Evolutionary conservation across 208 protist genomes (phyloP).

Genomic region (Wallacemonas sp.): DNA sequence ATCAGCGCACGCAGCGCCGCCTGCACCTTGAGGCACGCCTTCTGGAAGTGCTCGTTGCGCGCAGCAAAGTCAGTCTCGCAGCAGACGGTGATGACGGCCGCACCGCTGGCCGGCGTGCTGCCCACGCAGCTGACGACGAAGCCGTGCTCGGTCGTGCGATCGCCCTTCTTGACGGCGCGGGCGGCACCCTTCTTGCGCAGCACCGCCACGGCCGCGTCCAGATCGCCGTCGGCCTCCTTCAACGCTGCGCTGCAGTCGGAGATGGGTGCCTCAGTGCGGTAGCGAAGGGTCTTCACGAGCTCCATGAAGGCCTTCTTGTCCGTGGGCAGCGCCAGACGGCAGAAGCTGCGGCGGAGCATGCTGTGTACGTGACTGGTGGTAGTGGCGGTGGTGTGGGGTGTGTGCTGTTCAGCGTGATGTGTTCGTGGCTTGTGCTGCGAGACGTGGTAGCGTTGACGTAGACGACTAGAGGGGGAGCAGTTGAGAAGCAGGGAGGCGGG

Average conservation of each 20-base stretch:
- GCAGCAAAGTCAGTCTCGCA: constrained; percentile 93
- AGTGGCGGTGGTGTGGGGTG: neutral
- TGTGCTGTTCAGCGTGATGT: too few species aligned
- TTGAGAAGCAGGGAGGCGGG: too few species aligned
- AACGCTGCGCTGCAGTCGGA: constrained; percentile 85
- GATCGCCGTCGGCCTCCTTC: constrained; percentile 71
- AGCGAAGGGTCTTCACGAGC: constrained; percentile 86
- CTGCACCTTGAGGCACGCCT: constrained; percentile 41
- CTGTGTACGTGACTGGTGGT: constrained; percentile 12
- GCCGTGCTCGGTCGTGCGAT: constrained; percentile 81
- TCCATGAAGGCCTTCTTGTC: constrained; percentile 85
- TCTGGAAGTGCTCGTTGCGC: constrained; percentile 79
- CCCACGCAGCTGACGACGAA: constrained; percentile 78
- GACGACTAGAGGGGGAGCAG: too few species aligned
- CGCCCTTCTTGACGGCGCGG: constrained; percentile 80
- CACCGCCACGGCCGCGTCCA: constrained; percentile 75
- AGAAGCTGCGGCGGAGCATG: constrained; percentile 49
- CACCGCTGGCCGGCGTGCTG: constrained; percentile 40
- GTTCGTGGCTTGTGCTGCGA: too few species aligned
- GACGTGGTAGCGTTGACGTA: too few species aligned
- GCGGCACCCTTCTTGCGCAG: constrained; percentile 81
- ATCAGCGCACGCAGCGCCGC: constrained; percentile 38
- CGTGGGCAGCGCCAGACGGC: constrained; percentile 30
- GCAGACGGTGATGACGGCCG: constrained; percentile 79
- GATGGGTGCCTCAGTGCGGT: constrained; percentile 89